Conservation (phyloP, 1,284 basidiomycete species). For the Boletus nobilissimus region DNA sequence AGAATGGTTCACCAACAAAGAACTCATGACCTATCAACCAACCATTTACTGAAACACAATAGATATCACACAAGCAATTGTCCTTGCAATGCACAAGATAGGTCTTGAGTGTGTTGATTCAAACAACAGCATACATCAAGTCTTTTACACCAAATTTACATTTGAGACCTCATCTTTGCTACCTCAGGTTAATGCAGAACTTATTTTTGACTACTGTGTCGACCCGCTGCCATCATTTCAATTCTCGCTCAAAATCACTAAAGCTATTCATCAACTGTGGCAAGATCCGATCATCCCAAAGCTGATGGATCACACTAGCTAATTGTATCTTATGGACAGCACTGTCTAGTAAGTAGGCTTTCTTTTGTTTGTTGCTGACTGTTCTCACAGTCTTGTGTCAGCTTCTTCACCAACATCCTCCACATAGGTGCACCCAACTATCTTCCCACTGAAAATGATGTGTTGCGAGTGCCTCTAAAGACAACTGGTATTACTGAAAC, state of each 20-base stretch:
- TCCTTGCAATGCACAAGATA: slow-evolving; percentile 91
- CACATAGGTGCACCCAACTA: slow-evolving; percentile 86
- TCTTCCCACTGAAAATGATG: slow-evolving; percentile 89
- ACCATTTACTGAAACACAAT: slow-evolving; percentile 89
- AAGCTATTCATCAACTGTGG: slow-evolving; percentile 87
- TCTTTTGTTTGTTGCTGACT: neutral
- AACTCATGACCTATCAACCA: slow-evolving; percentile 82
- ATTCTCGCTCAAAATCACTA: slow-evolving; percentile 75
- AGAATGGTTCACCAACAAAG: slow-evolving; percentile 87
- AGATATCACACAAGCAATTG: slow-evolving; percentile 90
- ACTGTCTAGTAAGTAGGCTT: slow-evolving; percentile 80
- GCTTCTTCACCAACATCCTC: slow-evolving; percentile 89
- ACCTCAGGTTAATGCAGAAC: slow-evolving; percentile 64
- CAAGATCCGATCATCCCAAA: slow-evolving; percentile 89
- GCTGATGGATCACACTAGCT: too few relatives aligned
- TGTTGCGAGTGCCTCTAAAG: slow-evolving; percentile 89
- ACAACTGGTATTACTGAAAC: slow-evolving; percentile 87
- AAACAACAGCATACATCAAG: slow-evolving; percentile 69
- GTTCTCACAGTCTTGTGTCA: slow-evolving; percentile 44
- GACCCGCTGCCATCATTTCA: slow-evolving; percentile 53
- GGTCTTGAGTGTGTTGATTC: slow-evolving; percentile 85
- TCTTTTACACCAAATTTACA: neutral
- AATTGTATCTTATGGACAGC: slow-evolving; percentile 97
- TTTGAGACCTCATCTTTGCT: neutral
- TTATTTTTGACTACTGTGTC: slow-evolving; percentile 66